These are phyloP conservation scores for Halophytophthora batemanensis DNA, from an alignment of 352 stramenopile species.

Conservation along the genomic window DNA sequence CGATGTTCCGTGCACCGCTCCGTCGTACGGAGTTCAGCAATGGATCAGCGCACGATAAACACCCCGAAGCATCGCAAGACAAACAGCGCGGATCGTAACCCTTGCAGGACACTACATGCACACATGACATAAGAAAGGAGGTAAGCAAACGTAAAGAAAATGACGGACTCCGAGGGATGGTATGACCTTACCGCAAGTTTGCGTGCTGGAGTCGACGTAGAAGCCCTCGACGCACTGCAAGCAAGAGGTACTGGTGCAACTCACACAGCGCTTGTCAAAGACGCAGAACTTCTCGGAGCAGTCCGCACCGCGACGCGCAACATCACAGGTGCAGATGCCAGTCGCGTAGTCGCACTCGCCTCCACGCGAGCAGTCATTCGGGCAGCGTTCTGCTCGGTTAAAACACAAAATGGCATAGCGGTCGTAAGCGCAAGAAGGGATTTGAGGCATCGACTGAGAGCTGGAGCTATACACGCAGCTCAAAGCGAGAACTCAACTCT, in stretches of 20 bases:
- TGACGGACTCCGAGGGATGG: background rate
- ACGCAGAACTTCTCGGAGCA: slow-evolving; percentile 70
- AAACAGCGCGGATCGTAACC: slow-evolving; percentile 90
- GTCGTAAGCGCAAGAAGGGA: no score
- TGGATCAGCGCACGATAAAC: slow-evolving; percentile 88
- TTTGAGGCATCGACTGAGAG: background rate
- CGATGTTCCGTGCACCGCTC: slow-evolving; percentile 71
- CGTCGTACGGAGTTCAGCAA: slow-evolving; percentile 90
- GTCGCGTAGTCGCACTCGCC: slow-evolving; percentile 89
- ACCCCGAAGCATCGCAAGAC: slow-evolving; percentile 71
- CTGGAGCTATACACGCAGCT: background rate
- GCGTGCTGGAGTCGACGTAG: slow-evolving; percentile 63
- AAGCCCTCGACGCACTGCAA: slow-evolving; percentile 86
- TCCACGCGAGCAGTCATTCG: slow-evolving; percentile 85
- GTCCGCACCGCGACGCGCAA: slow-evolving; percentile 71
- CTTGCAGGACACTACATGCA: slow-evolving; percentile 64
- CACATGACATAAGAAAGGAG: background rate
- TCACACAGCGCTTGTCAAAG: slow-evolving; percentile 85
- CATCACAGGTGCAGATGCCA: slow-evolving; percentile 76
- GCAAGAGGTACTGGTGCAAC: slow-evolving; percentile 81
- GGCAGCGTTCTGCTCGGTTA: slow-evolving; percentile 61
- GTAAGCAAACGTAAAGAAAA: background rate
- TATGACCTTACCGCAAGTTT: slow-evolving; percentile 59
- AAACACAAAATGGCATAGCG: background rate
- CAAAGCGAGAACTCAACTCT: slow-evolving; percentile 39